A percentile compares a stretch with the other conserved stretches of the same genome.
phyloP scores from a whole-genome alignment of 2,329 filamentous ascomycete species.

The Aspergillus caelatus region DNA sequence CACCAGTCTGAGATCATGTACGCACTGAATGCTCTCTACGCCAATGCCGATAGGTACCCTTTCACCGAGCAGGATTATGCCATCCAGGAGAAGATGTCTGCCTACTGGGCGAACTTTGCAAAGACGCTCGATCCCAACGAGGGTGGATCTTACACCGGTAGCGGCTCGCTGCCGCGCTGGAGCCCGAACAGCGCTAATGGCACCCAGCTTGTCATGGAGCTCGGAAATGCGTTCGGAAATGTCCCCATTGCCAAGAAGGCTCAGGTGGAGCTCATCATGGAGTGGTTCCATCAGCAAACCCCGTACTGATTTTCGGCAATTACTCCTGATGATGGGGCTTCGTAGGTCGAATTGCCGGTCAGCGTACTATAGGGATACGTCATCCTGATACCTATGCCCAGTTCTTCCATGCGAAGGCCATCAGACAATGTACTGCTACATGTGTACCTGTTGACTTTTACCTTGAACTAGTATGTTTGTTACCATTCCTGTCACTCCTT shows the following conservation, averaged over 20 bases:
- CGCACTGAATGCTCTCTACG: constrained; percentile 41
- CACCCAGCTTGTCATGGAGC: constrained; percentile 26
- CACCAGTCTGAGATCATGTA: constrained; percentile 46
- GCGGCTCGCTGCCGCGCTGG: constrained; percentile 21
- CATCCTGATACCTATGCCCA: neutral
- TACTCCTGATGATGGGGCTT: no score
- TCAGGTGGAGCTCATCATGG: constrained; percentile 26
- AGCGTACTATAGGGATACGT: neutral
- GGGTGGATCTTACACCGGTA: constrained; percentile 22
- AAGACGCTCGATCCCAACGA: constrained; percentile 34
- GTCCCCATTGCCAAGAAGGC: constrained; percentile 23
- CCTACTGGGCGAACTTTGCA: constrained; percentile 41
- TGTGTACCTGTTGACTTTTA: neutral
- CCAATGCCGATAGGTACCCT: constrained; percentile 22
- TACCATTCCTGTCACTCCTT: neutral
- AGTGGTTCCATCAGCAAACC: constrained; percentile 24
- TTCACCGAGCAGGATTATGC: constrained; percentile 16
- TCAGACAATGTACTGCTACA: neutral
- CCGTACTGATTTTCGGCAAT: neutral
- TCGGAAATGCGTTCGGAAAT: constrained; percentile 23
- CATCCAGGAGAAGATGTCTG: constrained; percentile 28
- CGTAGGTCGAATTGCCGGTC: no score
- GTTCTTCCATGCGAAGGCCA: neutral
- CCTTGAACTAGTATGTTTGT: neutral
- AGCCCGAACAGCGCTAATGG: constrained; percentile 23